These are phyloP conservation scores for Myxozyma neglecta DNA, from an alignment of 805 yeast species.

Conservation along the genomic window DNA sequence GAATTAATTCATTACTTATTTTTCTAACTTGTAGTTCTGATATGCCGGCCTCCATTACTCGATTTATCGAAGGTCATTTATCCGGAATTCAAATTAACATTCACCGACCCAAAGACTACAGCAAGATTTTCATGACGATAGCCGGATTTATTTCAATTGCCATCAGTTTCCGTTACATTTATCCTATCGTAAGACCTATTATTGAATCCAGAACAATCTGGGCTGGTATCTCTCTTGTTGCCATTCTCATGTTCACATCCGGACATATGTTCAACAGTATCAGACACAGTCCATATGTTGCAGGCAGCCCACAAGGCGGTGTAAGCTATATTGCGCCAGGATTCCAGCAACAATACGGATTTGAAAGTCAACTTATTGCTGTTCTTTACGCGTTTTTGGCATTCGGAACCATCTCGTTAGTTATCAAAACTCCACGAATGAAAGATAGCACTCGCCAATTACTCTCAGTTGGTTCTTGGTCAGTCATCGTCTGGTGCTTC, in stretches of 20 bases:
- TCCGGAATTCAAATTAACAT: constrained; percentile 32
- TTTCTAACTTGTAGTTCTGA: constrained; percentile 11
- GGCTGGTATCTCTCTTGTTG: constrained; percentile 65
- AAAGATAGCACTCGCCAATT: constrained; percentile 50
- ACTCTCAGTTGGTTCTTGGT: constrained; percentile 49
- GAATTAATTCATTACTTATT: not conserved
- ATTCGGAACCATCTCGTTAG: constrained; percentile 56
- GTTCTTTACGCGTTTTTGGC: constrained; percentile 63
- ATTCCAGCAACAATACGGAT: constrained; percentile 75
- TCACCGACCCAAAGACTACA: constrained; percentile 40
- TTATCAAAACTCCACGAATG: constrained; percentile 56
- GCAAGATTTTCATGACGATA: constrained; percentile 23
- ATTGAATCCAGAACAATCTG: constrained; percentile 46
- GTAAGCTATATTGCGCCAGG: constrained; percentile 60
- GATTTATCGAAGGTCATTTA: constrained; percentile 18
- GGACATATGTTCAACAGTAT: constrained; percentile 95
- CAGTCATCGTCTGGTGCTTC: constrained; percentile 51
- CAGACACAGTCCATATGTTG: constrained; percentile 61
- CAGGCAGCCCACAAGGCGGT: constrained; percentile 45
- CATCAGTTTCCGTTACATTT: constrained; percentile 11
- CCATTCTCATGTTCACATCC: constrained; percentile 68
- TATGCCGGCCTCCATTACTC: constrained; percentile 13
- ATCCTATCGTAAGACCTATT: constrained; percentile 22
- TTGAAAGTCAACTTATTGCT: constrained; percentile 85
- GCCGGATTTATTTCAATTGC: constrained; percentile 7